Base-by-base conservation (phyloP, 371 early-diverging fungal species). In the Mucor plumbeus region DNA sequence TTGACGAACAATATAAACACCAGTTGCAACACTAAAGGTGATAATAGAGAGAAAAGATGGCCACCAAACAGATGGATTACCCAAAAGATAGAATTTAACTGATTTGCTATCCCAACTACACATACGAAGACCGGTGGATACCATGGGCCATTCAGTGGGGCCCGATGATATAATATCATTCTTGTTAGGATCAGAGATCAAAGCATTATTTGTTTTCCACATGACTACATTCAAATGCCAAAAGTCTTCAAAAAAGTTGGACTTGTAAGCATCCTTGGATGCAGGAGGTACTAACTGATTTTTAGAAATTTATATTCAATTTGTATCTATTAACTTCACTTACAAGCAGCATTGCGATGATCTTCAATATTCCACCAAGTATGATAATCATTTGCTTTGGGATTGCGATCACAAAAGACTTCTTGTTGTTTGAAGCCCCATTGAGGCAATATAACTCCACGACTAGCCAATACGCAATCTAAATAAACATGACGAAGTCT, bases 361-460 rank as follows among this genome's bases (percentile, higher is more conserved):
- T 86, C 84, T 82, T 99, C 99, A 60, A 99, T 78, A 81, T 98
- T 99, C 99, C 99, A 99, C 73, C 94, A 84, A 31, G 92, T 85
- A 58, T 79, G 72, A 21, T 85, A 76, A 59, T 83, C 81, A 9
- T 73, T 66, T 19, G 88, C 79, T 17, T 84, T 77, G 55, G 87
- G 79, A 35, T 87, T 81, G 50, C 88, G 79, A 64, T 93, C 90
- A 79, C 99, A 99, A 3, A 85, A 78, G 0, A 99, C 94, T 70
- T 99, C 99, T 11, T 90, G 84, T 78, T 99, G 99, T 64, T 90
- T 90, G 85, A 95, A 97, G 5, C 99, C 99, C 99, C 99, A 99
- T 65, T 94, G 88, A 7, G 99, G 99, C 54, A 98, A 86, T 17
- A 85, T 86, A 11, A 86, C 88, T 44, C 88, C 88, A 35, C 89